phyloP scores from a whole-genome alignment of 257 asterid genomes.

The Galeopsis tetrahit region DNA sequence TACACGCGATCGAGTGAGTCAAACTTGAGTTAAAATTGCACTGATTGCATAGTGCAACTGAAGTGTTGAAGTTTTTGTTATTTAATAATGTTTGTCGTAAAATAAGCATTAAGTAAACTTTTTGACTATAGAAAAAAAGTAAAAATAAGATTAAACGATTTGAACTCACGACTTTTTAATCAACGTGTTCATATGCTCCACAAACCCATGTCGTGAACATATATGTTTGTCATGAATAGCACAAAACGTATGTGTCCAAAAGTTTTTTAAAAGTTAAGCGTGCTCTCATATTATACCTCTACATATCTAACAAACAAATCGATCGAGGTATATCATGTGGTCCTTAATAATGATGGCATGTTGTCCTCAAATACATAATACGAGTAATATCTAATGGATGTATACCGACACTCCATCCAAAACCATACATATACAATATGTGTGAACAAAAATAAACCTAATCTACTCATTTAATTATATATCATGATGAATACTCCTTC shows the following conservation, averaged over 20 bases:
- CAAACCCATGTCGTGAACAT: too few species aligned
- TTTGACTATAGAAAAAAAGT: too few species aligned
- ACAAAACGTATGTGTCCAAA: neutral
- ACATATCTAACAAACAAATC: neutral
- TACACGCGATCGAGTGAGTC: too few species aligned
- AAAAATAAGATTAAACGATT: too few species aligned
- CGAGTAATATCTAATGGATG: conserved; percentile 7
- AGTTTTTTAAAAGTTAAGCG: neutral
- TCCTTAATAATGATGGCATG: conserved; percentile 20
- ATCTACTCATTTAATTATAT: neutral
- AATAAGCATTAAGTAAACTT: too few species aligned
- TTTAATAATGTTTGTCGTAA: too few species aligned
- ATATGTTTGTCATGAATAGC: too few species aligned
- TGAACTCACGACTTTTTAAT: too few species aligned
- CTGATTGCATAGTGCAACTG: too few species aligned
- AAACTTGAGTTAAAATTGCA: too few species aligned
- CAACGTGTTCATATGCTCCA: too few species aligned
- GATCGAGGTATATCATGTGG: conserved; percentile 17
- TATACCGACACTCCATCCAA: conserved; percentile 12
- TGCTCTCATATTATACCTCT: neutral
- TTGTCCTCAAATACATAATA: neutral
- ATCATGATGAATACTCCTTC: neutral
- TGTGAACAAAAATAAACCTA: conserved; percentile 25
- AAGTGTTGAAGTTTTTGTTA: too few species aligned
- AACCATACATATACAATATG: conserved; percentile 30